phyloP scores from a whole-genome alignment of 2,329 filamentous ascomycete genomes.

The Ceratocystis colombiana region DNA sequence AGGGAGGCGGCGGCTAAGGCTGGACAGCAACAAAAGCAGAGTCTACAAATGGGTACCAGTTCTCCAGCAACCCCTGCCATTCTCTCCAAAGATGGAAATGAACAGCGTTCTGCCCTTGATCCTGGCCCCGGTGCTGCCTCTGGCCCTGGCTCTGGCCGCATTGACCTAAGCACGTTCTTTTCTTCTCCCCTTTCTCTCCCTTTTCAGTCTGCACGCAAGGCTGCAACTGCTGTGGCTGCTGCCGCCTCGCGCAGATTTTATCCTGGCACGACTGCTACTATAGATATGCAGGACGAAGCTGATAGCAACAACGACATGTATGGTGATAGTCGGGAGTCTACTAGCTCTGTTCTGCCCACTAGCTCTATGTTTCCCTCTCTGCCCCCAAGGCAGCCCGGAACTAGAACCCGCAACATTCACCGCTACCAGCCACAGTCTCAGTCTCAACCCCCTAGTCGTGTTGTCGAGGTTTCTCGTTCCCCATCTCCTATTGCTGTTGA shows the following conservation, averaged over 20 bases:
- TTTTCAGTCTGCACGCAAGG: conserved; percentile 24
- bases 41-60: background rate
- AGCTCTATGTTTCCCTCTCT: conserved; percentile 37
- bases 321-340: background rate
- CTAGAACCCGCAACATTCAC: conserved; percentile 5
- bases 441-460: background rate
- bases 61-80: conserved; percentile 13
- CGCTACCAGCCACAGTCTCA: background rate
- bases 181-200: conserved; percentile 43
- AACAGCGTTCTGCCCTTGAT: background rate
- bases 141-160: conserved; percentile 28
- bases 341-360: conserved; percentile 29
- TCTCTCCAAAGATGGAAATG: conserved; percentile 12
- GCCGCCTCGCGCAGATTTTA: conserved; percentile 20
- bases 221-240: conserved; percentile 23
- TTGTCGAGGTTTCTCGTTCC: conserved; percentile 7
- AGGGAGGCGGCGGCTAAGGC: background rate
- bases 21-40: conserved; percentile 3
- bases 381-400: conserved; percentile 28
- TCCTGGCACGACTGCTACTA: conserved; percentile 13
- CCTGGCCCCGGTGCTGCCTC: background rate
- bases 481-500: conserved; percentile 11
- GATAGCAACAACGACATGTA: conserved; percentile 8
- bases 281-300: conserved; percentile 15
- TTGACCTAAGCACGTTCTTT: conserved; percentile 47